Base-by-base conservation (phyloP, 768 basidiomycete genomes). In the Termitomyces titanicus region DNA sequence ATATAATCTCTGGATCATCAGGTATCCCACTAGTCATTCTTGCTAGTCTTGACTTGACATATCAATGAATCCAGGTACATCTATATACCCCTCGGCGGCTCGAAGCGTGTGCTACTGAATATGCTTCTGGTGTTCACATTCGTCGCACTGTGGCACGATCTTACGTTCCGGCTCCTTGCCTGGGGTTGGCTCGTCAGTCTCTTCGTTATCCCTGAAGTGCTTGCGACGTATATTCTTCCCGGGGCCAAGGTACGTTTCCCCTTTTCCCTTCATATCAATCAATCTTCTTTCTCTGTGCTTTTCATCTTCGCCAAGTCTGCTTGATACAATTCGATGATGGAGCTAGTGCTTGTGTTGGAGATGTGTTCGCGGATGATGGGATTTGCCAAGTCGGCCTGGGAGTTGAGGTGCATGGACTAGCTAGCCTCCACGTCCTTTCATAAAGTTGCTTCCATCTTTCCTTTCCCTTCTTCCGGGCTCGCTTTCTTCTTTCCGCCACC, bases 181-280 rank as follows among this genome's bases (percentile, higher is more conserved):
- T 99, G 95, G 95, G 96, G 97, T 2, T 98, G 97, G 97, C 85
- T 97, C 10, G 79, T 96, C 56, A 90, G 85, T 64, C 57, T 96
- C 45, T 97, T 99, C 70, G 86, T 99, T 57, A 57, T 94, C 6
- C 96, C 95, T 0, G 96, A 98, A 70, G 63, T 97, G 10, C 54
- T 80, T 0, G 90, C 85, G 1, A 70, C 75, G 10, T 79, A 72
- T 58, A 18, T 88, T 1, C 65, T 98, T 2, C 85, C 92, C 0
- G 70, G 74, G 17, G 74, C 78, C 3, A 85, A 83, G 74, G 94
- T 93, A 54, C 47, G 34, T 12, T 49, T 7, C 37, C 9, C 20
- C 20, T 22, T 15, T 35, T 35, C 15, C 12, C 11, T 37, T 37
- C 25, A 11, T n/a, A n/a, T n/a, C 17, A n/a, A 35, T 54, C 18